Base-by-base conservation (phyloP, 768 basidiomycete genomes). In the Leccinum variicolor region DNA sequence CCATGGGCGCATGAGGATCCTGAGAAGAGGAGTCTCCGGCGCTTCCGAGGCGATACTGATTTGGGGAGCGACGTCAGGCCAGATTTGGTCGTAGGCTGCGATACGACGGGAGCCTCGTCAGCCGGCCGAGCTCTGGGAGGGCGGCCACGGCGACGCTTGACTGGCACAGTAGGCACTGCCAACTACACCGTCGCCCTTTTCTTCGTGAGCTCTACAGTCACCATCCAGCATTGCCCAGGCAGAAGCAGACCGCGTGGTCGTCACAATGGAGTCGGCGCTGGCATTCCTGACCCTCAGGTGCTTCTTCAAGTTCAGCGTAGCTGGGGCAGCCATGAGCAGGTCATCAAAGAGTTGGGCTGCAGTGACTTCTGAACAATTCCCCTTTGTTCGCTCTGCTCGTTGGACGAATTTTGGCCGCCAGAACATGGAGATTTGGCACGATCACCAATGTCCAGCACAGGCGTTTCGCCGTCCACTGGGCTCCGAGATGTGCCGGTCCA, bases 21-120 rank as follows among this genome's bases (percentile, higher is more conserved):
- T 59, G 57, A 19, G 57, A 28, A n/a, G 60, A 26, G 53, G 77
- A 78, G 66, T 59, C 76, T 75, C 64, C 76, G 71, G 45, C 81
- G 77, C 68, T 84, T 84, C 58, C 76, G 73, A 46, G 75, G 67
- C 6, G 75, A 64, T 28, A 61, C 7, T 31, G 66, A 33, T 55
- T 61, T 65, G 29, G 69, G 53, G 5, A 64, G 55, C 23, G 60
- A 59, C 25, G 60, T 52, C 31, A 53, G 51, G 49, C 48, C 31
- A n/a, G 54, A 31, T 26, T 62, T 63, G 3, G 26, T 28, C n/a
- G n/a, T n/a, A n/a, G 59, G 23, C 33, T 43, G 55, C 6, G 52
- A 19, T 29, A 33, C 41, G 39, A 9, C 17, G 23, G 49, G 39
- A 9, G 25, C 17, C 26, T 54, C 47, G 50, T 60, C 64, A 23